Base-by-base conservation (phyloP, 2,329 filamentous ascomycete species). In the Curvularia verruculosa region DNA sequence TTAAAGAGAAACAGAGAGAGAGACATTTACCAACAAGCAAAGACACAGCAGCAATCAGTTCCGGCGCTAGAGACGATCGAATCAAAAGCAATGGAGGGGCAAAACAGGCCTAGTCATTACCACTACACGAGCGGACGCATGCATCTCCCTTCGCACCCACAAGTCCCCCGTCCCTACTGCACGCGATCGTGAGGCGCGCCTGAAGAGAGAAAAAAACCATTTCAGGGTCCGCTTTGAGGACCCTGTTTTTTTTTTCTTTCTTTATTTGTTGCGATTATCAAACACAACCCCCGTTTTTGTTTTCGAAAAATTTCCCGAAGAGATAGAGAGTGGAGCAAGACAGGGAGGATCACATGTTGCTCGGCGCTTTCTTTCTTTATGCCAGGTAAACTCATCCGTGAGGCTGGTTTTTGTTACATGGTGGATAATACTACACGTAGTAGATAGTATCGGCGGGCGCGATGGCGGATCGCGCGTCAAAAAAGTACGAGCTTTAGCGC, bases 141-240 rank as follows among this genome's bases (percentile, higher is more conserved):
- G 34, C 34, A 36, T 36, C 6, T 19, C 37, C 19, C 26, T 28
- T 28, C 26, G 5, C 26, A 28, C 26, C 26, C 26, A 28, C n/a
- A n/a, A n/a, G n/a, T n/a, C n/a, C 9, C 37, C 18, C 19, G 5
- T 21, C 39, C 39, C 10, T 41, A n/a, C 39, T 41, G 39, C 23
- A 41, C 21, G 44, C 29, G 44, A 31, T 29, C 44, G 29, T 47
- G 28, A 34, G 28, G 28, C 28, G 28, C 40, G 40, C 28, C n/a
- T n/a, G n/a, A 19, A 41, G 8, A 24, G 24, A 41, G 21, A 31
- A 34, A 18, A 34, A 34, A 47, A 19, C 24, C 15, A 31, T 18
- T 23, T 34, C 44, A 47, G 44, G 44, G 44, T 47, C 44, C 44
- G 44, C 39, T 41, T 28, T 21, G 13, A 36, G 34, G 34, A 21